These are phyloP conservation scores for Lodderomyces elongisporus DNA, from an alignment of 1,139 yeast genomes.

Conservation along the genomic window DNA sequence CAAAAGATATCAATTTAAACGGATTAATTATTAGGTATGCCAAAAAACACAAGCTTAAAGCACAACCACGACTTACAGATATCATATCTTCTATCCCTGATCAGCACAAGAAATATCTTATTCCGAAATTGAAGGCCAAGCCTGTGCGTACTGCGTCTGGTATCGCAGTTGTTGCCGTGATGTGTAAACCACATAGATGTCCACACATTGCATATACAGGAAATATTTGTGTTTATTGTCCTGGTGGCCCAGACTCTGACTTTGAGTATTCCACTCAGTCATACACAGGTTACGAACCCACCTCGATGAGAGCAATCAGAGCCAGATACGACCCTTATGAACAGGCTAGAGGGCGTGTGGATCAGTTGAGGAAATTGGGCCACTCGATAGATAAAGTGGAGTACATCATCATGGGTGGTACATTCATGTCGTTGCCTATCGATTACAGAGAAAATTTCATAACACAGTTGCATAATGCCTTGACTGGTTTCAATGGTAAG, in stretches of 20 bases:
- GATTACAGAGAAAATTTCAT: constrained; percentile 88
- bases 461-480: constrained; percentile 86
- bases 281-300: constrained; percentile 97
- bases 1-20: constrained; percentile 82
- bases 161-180: constrained; percentile 97
- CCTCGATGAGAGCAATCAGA: constrained; percentile 97
- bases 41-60: constrained; percentile 83
- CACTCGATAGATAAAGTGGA: constrained; percentile 97
- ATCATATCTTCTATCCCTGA: constrained; percentile 94
- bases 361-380: constrained; percentile 90
- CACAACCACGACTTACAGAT: constrained; percentile 93
- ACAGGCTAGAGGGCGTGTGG: constrained; percentile 97
- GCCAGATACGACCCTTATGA: constrained; percentile 98
- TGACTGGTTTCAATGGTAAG: constrained; percentile 87
- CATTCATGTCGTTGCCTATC: constrained; percentile 90
- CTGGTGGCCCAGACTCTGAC: constrained; percentile 99
- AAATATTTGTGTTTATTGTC: constrained; percentile 96
- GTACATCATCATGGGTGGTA: constrained; percentile 98
- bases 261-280: constrained; percentile 97
- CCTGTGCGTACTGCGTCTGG: constrained; percentile 99
- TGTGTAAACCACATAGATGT: constrained; percentile 99
- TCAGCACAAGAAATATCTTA: constrained; percentile 82
- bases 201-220: constrained; percentile 99
- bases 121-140: constrained; percentile 93
- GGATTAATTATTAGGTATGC: constrained; percentile 84